Percentiles rank a stretch among this genome's conserved stretches.
phyloP scores from a whole-genome alignment of 2,329 filamentous ascomycete genomes.

The Incumbomyces delicatus region DNA sequence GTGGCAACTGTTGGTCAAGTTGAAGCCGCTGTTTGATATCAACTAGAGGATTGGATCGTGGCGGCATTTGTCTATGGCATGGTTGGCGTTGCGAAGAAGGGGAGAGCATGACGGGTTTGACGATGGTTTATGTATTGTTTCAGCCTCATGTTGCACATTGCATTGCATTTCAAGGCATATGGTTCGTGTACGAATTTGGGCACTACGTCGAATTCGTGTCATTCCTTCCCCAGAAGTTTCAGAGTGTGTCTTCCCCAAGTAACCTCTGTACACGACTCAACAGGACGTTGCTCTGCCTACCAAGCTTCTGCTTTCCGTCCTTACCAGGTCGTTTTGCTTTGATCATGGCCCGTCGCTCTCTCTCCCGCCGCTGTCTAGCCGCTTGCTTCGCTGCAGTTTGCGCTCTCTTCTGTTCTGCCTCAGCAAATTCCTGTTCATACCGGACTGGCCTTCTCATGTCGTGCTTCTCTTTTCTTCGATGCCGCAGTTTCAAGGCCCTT shows the following conservation, averaged over 20 bases:
- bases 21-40: constrained; percentile 91
- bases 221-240: too few species aligned
- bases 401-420: constrained; percentile 51
- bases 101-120: too few species aligned
- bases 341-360: constrained; percentile 57
- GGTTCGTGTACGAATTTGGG: too few species aligned
- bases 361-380: constrained; percentile 45
- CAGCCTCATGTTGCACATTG: too few species aligned
- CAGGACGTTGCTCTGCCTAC: constrained; percentile 67
- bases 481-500: constrained; percentile 15
- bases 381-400: constrained; percentile 49
- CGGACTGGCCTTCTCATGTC: constrained; percentile 24
- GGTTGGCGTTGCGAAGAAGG: too few species aligned
- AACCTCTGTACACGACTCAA: constrained; percentile 65
- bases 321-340: constrained; percentile 51
- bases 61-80: too few species aligned
- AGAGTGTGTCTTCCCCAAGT: not conserved
- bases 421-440: constrained; percentile 59
- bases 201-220: too few species aligned
- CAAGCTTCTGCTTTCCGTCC: constrained; percentile 68
- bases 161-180: too few species aligned
- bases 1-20: constrained; percentile 87
- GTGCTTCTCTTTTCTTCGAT: constrained; percentile 15
- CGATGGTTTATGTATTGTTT: too few species aligned
- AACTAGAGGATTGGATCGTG: not conserved